These are phyloP conservation scores for Allomyces javanicus DNA, from an alignment of 192 early-diverging fungal genomes.

Conservation along the genomic window DNA sequence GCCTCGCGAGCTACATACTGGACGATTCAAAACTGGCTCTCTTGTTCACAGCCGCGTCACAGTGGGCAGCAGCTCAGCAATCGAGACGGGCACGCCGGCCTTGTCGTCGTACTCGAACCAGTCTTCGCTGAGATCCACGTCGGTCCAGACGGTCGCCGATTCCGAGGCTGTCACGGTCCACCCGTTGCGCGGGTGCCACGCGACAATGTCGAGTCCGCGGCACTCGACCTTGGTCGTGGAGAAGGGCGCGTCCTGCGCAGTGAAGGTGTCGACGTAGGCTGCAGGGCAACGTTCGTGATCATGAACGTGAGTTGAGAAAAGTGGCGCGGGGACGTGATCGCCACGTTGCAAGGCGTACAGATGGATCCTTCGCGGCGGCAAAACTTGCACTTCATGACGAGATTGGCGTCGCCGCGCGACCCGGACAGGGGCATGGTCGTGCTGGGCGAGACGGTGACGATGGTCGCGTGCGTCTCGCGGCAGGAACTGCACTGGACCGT, in stretches of 20 bases:
- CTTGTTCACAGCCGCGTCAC: not conserved
- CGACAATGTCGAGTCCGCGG: not conserved
- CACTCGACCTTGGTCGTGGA: not conserved
- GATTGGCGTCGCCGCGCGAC: slow-evolving; percentile 59
- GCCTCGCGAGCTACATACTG: too few species aligned
- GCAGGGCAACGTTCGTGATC: too few species aligned
- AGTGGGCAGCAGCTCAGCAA: not conserved
- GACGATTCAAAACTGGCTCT: too few species aligned
- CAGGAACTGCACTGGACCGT: not conserved
- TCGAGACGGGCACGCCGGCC: not conserved
- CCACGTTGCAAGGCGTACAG: slow-evolving; percentile 13
- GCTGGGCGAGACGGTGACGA: not conserved
- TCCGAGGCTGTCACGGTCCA: not conserved
- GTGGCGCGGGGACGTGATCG: too few species aligned
- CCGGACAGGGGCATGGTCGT: slow-evolving; percentile 32
- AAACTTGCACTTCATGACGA: slow-evolving; percentile 82
- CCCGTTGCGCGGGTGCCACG: not conserved
- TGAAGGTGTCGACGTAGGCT: too few species aligned
- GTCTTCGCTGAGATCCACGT: not conserved
- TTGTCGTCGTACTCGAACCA: not conserved
- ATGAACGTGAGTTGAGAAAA: too few species aligned
- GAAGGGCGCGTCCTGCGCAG: too few species aligned
- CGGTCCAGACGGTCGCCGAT: not conserved
- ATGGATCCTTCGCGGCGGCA: slow-evolving; percentile 56
- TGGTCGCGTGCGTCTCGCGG: not conserved